Evolutionary conservation across 1,284 basidiomycete genomes (phyloP).

Genomic region (Leccinum solheimii): DNA sequence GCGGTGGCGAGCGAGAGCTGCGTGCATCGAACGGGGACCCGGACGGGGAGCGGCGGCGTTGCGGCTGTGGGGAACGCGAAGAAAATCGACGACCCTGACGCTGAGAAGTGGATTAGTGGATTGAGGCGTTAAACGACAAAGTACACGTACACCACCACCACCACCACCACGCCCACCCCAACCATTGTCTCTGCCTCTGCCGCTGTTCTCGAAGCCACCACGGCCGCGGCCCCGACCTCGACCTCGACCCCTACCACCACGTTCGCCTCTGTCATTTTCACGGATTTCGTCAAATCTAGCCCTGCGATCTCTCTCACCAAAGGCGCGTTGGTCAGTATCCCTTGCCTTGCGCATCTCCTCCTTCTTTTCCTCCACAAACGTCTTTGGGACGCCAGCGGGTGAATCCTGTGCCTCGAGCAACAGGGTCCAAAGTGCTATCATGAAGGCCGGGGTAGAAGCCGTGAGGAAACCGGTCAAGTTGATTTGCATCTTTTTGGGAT

Average conservation of each 20-base stretch:
- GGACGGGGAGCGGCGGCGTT: conserved; percentile 34
- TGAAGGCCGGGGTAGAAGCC: conserved; percentile 79
- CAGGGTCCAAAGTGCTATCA: conserved; percentile 86
- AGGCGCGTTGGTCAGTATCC: conserved; percentile 66
- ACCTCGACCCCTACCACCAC: conserved; percentile 49
- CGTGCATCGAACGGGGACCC: conserved; percentile 36
- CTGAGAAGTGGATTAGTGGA: conserved; percentile 27
- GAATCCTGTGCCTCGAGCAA: conserved; percentile 89
- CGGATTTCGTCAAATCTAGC: conserved; percentile 67
- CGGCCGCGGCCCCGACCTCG: conserved; percentile 50
- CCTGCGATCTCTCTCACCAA: conserved; percentile 72
- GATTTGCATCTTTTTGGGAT: conserved; percentile 95
- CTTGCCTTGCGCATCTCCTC: conserved; percentile 82
- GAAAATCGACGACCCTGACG: conserved; percentile 38
- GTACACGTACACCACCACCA: conserved; percentile 39
- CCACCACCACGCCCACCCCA: conserved; percentile 40
- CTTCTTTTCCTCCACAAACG: conserved; percentile 96
- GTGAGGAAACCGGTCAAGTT: conserved; percentile 90
- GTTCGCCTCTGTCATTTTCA: conserved; percentile 51
- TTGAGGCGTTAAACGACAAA: conserved; percentile 2
- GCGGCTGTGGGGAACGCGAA: conserved; percentile 41
- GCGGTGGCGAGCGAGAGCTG: conserved; percentile 48
- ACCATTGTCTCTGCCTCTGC: conserved; percentile 38
- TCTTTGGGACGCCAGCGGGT: conserved; percentile 87
- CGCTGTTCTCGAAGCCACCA: conserved; percentile 41